phyloP scores from a whole-genome alignment of 192 early-diverging fungal genomes.

The Coemansia sp. region DNA sequence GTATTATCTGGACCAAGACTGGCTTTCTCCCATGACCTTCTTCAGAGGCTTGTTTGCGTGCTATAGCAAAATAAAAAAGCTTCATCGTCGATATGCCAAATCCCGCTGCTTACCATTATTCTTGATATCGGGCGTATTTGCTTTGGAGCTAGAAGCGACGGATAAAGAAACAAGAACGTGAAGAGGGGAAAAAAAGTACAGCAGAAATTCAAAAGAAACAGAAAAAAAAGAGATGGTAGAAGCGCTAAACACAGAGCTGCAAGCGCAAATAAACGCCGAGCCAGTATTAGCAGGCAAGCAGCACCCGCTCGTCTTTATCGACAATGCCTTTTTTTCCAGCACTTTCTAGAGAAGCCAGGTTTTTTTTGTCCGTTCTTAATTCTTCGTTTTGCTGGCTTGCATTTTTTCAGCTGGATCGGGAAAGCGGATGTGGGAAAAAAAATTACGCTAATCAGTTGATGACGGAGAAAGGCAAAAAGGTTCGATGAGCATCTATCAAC shows the following conservation, averaged over 20 bases:
- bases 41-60: neutral
- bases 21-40: no score
- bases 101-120: neutral
- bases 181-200: constrained; percentile 1
- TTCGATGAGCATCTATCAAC: constrained; percentile 6
- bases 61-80: neutral
- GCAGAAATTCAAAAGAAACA: neutral
- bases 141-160: neutral
- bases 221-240: neutral
- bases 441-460: neutral
- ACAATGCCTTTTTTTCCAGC: neutral
- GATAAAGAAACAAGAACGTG: neutral
- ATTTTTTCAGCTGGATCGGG: neutral
- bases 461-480: neutral
- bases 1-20: no score
- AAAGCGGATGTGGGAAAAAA: constrained; percentile 1
- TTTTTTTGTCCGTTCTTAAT: no score
- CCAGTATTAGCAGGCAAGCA: neutral
- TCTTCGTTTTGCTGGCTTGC: no score
- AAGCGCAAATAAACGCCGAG: neutral
- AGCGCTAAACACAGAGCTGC: neutral
- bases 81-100: no score
- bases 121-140: neutral
- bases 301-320: neutral
- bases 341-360: no score